phyloP scores from a whole-genome alignment of 805 yeast species.

The Yarrowia sp. region DNA sequence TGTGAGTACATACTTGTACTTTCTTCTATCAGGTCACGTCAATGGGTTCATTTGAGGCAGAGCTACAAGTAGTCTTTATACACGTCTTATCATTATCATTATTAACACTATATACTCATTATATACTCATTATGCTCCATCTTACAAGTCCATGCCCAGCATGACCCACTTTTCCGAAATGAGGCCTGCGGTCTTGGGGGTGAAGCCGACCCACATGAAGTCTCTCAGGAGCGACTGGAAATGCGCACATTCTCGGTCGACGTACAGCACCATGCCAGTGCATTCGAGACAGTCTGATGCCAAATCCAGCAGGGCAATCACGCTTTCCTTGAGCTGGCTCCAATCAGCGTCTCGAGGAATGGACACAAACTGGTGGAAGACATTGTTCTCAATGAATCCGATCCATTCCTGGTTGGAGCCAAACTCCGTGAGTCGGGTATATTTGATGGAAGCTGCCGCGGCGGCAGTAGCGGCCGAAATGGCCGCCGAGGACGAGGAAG shows the following conservation, averaged over 20 bases:
- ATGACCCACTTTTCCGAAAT: constrained; percentile 37
- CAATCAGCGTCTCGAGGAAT: constrained; percentile 32
- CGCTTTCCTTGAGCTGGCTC: constrained; percentile 34
- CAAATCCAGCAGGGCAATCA: constrained; percentile 31
- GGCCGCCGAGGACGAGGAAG: constrained; percentile 14
- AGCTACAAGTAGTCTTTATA: no score
- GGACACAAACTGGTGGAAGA: constrained; percentile 36
- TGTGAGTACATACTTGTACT: no score
- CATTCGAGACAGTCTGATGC: constrained; percentile 38
- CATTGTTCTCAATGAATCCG: constrained; percentile 35
- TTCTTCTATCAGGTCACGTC: no score
- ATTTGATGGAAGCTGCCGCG: constrained; percentile 17
- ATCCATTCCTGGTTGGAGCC: constrained; percentile 36
- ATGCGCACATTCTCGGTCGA: constrained; percentile 25
- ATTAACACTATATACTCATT: not conserved
- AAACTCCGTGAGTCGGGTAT: constrained; percentile 29
- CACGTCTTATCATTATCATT: not conserved
- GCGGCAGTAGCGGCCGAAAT: not conserved
- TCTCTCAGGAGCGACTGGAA: constrained; percentile 27
- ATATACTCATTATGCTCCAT: not conserved
- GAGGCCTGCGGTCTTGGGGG: constrained; percentile 26
- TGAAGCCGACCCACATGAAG: constrained; percentile 39
- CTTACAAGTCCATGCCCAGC: constrained; percentile 32
- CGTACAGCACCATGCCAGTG: constrained; percentile 29
- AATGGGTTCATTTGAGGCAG: no score